A percentile compares a stretch with the other conserved stretches of the same genome.
These are phyloP conservation scores for Sporisorium reilianum DNA, from an alignment of 1,284 basidiomycete species.

Conservation along the genomic window DNA sequence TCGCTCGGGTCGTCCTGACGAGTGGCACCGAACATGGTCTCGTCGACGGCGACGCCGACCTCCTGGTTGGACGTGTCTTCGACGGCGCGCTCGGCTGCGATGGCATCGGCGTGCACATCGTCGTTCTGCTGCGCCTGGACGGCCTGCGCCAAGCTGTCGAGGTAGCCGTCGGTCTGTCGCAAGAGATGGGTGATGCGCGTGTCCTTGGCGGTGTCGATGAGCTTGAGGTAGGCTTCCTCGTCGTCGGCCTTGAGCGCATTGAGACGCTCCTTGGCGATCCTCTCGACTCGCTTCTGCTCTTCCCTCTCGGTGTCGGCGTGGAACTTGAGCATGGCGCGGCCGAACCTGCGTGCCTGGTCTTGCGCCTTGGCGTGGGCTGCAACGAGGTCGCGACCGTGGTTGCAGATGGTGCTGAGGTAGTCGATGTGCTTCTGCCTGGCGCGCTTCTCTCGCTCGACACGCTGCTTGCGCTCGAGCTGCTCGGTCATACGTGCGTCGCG, in stretches of 20 bases:
- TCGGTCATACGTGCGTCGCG: constrained; percentile 92
- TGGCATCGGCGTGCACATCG: constrained; percentile 70
- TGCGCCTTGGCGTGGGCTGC: constrained; percentile 75
- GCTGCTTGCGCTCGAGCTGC: constrained; percentile 89
- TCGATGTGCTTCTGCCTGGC: constrained; percentile 97
- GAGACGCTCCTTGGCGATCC: constrained; percentile 96
- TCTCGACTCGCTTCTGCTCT: constrained; percentile 81
- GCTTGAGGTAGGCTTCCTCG: constrained; percentile 98
- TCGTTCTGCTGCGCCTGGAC: constrained; percentile 94
- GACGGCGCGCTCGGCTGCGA: constrained; percentile 54
- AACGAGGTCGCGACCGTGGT: constrained; percentile 83
- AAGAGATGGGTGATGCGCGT: constrained; percentile 97
- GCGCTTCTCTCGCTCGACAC: constrained; percentile 88
- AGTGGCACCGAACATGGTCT: constrained; percentile 89
- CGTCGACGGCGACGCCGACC: constrained; percentile 75
- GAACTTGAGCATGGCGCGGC: constrained; percentile 71
- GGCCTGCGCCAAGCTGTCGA: constrained; percentile 93
- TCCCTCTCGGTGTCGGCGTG: constrained; percentile 73
- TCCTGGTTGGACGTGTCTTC: constrained; percentile 61
- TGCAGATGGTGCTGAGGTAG: constrained; percentile 87
- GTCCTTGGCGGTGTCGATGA: constrained; percentile 99
- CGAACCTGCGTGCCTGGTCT: constrained; percentile 70
- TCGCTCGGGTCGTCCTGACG: constrained; percentile 77
- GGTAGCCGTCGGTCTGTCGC: constrained; percentile 92
- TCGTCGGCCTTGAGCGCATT: constrained; percentile 98